Conservation (phyloP, 768 basidiomycete species). For the Xerocomus potaroensis region DNA sequence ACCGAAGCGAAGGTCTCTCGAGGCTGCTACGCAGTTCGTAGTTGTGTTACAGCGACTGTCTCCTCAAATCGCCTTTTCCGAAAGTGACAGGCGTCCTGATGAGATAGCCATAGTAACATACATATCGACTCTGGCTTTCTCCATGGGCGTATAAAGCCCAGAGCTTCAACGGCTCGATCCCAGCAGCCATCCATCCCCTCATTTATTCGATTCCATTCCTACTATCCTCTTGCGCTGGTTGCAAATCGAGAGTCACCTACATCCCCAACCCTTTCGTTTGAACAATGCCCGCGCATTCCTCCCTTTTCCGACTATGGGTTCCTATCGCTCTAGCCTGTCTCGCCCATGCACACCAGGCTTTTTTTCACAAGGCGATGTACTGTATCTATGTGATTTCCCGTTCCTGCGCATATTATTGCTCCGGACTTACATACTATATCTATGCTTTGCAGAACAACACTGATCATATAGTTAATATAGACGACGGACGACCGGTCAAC, state of each 20-base stretch:
- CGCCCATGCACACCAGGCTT: slow-evolving; percentile 1
- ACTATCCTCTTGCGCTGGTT: slow-evolving; percentile 8
- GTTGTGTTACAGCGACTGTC: neutral
- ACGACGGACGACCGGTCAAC: too few relatives aligned
- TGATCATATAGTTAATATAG: neutral
- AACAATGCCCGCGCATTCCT: slow-evolving; percentile 2
- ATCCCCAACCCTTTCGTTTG: neutral
- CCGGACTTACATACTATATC: neutral
- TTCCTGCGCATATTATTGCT: neutral
- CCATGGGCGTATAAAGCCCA: slow-evolving; percentile 7
- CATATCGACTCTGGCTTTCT: neutral
- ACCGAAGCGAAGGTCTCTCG: neutral
- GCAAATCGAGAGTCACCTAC: too few relatives aligned
- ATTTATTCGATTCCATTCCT: neutral
- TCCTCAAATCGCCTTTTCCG: neutral
- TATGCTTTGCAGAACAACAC: slow-evolving; percentile 5
- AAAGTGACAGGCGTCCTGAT: neutral
- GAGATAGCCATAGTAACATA: too few relatives aligned
- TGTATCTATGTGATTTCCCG: slow-evolving; percentile 3
- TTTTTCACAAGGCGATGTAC: slow-evolving; percentile 1
- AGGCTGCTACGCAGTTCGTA: neutral
- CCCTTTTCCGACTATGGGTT: slow-evolving; percentile 1
- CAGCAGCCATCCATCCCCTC: neutral
- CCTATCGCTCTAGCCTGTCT: slow-evolving; percentile 11
- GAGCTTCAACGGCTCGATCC: neutral